Base-by-base conservation (phyloP, 805 yeast species). In the Komagataella kurtzmanii region DNA sequence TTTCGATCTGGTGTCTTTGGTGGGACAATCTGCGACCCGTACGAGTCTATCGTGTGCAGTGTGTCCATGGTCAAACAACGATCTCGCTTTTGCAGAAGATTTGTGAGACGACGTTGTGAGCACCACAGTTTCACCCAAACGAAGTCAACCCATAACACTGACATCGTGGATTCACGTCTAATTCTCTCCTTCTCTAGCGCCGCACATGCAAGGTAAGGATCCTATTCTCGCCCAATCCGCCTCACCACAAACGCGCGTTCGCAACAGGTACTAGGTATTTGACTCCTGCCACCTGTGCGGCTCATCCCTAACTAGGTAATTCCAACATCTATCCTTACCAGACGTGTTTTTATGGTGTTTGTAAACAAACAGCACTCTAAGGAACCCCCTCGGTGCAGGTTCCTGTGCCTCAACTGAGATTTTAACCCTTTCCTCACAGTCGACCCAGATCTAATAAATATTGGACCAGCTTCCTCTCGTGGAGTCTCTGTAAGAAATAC, bases 1-100 rank as follows among this genome's bases (percentile, higher is more conserved):
- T 51, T 51, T 18, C 44, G 30, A 21, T 45, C 46, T n/a, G 40
- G 46, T 8, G 53, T 51, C 6, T 53, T 53, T 14, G 53, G 53
- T 12, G 54, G 54, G n/a, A 48, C 43, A 14, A 30, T 30, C 40
- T 30, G 40, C 40, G 40, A 30, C 40, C 40, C 40, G n/a, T 30
- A 30, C 40, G 40, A 30, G 40, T 30, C 40, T 30, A 30, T 30
- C 40, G 40, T 30, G 40, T 30, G 40, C 14, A 30, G 40, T 10
- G 40, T 30, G 12, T 30, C 40, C 40, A 30, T 30, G 12, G 40
- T 30, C 40, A 5, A 10, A 30, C 40, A 30, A 30, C 40, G n/a
- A 8, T 8, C 12, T 30, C 40, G 12, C 40, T 30, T 30, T 10
- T 30, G 14, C 12, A 30, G 14, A 30, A 30, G 40, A 3, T 30